Base-by-base conservation (phyloP, 441 rosid genomes). In the Breynia disticha region DNA sequence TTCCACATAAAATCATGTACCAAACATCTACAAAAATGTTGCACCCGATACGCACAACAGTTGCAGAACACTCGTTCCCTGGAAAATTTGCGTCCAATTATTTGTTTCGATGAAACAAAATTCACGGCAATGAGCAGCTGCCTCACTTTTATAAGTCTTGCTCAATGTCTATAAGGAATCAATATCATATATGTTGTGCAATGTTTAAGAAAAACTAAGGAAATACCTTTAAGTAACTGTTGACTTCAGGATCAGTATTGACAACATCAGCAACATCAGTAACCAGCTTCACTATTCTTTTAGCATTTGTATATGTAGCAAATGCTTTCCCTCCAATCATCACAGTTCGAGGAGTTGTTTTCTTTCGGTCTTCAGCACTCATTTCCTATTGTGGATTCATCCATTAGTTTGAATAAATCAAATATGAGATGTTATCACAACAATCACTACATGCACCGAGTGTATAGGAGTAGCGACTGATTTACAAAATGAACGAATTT, bases 271-370 rank as follows among this genome's bases (percentile, higher is more conserved):
- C 96, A 50, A 89, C 97, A 78, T 93, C 99, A 77, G 79, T 79
- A 65, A 93, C 97, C 60, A 89, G 76, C 67, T 93, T 89, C 75
- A 93, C 99, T 59, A 89, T 93, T 70, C 93, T 81, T 73, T 89
- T 89, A 53, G 99, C 99, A 74, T 93, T 93, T 49, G 96, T 83
- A 67, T 93, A 93, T 9, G 97, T 93, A 56, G 97, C 97, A 80
- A 89, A 93, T 52, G 99, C 99, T 76, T 93, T 93, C 60, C 99
- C 99, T 60, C 99, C 96, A 60, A 93, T 75, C 99, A 93, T 89
- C 57, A 89, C 65, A 19, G 99, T 89, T 24, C 96, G 96, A 32
- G 96, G 76, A 75, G 79, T 82, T 67, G 83, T 77, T 59, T 78
- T 86, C 76, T 80, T 84, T 68, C 95, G 66, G 64, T 83, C 88